Conservation (phyloP, 2,329 filamentous ascomycete genomes). For the Trichoderma sp. region DNA sequence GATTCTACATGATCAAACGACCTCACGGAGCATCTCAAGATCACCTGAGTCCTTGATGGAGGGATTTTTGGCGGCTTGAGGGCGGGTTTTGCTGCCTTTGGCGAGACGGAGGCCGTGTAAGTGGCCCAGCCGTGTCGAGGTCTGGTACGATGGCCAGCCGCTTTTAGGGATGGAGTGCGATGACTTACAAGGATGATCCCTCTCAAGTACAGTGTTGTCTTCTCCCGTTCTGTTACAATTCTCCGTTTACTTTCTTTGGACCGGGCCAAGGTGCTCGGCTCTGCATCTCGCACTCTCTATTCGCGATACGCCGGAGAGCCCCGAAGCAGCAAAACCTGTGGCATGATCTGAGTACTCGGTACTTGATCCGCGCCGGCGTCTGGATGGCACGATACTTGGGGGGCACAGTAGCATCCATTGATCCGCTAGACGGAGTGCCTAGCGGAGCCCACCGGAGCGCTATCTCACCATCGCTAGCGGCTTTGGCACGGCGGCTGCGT, state of each 20-base stretch:
- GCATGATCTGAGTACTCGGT: constrained; percentile 4
- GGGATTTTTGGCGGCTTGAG: not conserved
- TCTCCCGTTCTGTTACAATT: not conserved
- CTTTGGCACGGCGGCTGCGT: not conserved
- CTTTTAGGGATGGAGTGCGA: not conserved
- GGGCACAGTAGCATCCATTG: not conserved
- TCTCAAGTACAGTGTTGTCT: not conserved
- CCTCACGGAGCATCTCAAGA: not conserved
- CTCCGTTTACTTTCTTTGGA: fast-evolving
- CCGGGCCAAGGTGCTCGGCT: not conserved
- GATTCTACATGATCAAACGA: not conserved
- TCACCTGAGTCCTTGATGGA: not conserved
- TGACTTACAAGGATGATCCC: not conserved
- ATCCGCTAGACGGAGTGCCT: not conserved
- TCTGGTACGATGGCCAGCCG: not conserved
- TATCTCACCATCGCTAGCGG: not conserved
- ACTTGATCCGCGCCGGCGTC: not conserved
- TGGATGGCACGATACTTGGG: not conserved
- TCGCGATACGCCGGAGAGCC: not conserved
- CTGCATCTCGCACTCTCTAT: not conserved
- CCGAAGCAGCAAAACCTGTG: not conserved
- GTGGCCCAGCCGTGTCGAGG: not conserved
- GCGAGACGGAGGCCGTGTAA: not conserved
- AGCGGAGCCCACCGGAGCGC: not conserved
- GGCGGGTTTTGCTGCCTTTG: not conserved